Evolutionary conservation across 2,329 filamentous ascomycete genomes (phyloP).

Genomic region (Penicillium oxalicum): DNA sequence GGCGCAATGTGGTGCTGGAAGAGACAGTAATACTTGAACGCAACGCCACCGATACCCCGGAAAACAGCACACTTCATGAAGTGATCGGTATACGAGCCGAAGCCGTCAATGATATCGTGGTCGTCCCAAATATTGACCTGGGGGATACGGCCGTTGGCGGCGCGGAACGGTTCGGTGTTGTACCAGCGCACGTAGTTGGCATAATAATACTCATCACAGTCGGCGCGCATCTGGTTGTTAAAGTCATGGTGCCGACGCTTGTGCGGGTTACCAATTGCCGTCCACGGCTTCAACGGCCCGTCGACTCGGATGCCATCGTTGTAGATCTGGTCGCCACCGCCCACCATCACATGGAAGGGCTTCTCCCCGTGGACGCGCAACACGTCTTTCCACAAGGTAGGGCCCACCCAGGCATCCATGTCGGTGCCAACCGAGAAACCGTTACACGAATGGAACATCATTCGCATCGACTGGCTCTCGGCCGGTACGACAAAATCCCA

Average conservation of each 20-base stretch:
- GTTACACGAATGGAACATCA: slow-evolving; percentile 66
- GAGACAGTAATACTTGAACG: slow-evolving; percentile 57
- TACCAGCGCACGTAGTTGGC: slow-evolving; percentile 63
- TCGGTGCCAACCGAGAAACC: slow-evolving; percentile 63
- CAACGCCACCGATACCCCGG: slow-evolving; percentile 56
- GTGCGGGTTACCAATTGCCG: slow-evolving; percentile 54
- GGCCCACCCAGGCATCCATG: slow-evolving; percentile 56
- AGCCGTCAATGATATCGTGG: slow-evolving; percentile 62
- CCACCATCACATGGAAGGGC: slow-evolving; percentile 67
- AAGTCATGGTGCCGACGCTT: slow-evolving; percentile 58
- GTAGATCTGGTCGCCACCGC: slow-evolving; percentile 83
- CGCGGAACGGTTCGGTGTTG: slow-evolving; percentile 57
- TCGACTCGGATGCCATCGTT: slow-evolving; percentile 74
- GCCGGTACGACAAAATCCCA: slow-evolving; percentile 54
- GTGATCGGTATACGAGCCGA: slow-evolving; percentile 60
- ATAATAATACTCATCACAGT: slow-evolving; percentile 59
- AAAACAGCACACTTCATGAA: slow-evolving; percentile 63
- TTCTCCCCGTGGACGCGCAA: slow-evolving; percentile 53
- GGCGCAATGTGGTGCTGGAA: slow-evolving; percentile 76
- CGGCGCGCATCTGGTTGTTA: slow-evolving; percentile 56
- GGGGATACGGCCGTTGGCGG: slow-evolving; percentile 56
- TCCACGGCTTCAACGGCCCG: slow-evolving; percentile 68
- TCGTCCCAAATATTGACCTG: slow-evolving; percentile 64
- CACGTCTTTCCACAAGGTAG: slow-evolving; percentile 60
- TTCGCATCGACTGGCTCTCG: slow-evolving; percentile 58